Evolutionary conservation across 495 filamentous ascomycete species (phyloP).

Genomic region (Hypoxylon intermedium): DNA sequence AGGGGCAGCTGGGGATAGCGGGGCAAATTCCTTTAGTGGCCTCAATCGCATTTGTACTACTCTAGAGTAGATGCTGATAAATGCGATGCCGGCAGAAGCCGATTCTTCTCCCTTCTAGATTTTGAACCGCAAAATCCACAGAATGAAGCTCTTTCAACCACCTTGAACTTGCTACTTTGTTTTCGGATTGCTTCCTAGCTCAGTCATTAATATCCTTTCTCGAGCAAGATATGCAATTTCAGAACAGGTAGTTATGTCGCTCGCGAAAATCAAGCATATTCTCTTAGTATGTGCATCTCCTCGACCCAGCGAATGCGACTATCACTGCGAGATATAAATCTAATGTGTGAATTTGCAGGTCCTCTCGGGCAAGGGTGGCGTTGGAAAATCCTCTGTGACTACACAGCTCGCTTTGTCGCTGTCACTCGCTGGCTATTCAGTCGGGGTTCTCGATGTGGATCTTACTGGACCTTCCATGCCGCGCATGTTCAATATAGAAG

Average conservation of each 20-base stretch:
- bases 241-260: constrained; percentile 57
- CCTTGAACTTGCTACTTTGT: constrained; percentile 12
- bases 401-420: constrained; percentile 93
- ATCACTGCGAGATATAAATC: constrained; percentile 11
- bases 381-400: constrained; percentile 96
- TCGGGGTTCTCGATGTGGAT: constrained; percentile 95
- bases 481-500: constrained; percentile 87
- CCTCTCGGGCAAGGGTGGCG: constrained; percentile 96
- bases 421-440: constrained; percentile 79
- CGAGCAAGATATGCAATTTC: not conserved
- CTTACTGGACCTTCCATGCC: constrained; percentile 96
- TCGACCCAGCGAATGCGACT: not conserved
- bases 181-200: constrained; percentile 1
- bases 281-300: constrained; percentile 56
- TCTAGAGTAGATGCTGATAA: constrained; percentile 39
- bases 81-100: constrained; percentile 38
- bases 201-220: not conserved
- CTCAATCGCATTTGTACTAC: constrained; percentile 11
- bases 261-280: constrained; percentile 66
- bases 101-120: constrained; percentile 1
- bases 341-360: constrained; percentile 56
- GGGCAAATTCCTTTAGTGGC: constrained; percentile 13
- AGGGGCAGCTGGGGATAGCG: constrained; percentile 17
- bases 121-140: constrained; percentile 5
- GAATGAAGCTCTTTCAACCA: constrained; percentile 30